These are phyloP conservation scores for Chlorella sp. DNA, from an alignment of 139 green algal species.

Conservation along the genomic window DNA sequence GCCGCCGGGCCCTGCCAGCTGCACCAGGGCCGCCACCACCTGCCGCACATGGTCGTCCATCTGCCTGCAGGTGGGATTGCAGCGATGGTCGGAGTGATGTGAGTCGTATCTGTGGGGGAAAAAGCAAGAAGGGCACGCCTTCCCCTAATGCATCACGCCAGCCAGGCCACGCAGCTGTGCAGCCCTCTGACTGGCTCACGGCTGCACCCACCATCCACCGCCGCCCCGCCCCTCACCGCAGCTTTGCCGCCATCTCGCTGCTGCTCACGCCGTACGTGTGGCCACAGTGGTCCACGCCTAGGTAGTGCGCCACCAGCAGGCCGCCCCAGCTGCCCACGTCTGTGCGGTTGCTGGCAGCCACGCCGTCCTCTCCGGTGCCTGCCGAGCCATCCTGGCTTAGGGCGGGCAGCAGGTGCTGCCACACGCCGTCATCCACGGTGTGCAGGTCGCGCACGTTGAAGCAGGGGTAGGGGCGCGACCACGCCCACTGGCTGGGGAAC, in stretches of 20 bases:
- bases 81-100: too few relatives aligned
- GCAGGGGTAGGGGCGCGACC: constrained; percentile 82
- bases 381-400: constrained; percentile 18
- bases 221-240: constrained; percentile 44
- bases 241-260: constrained; percentile 82
- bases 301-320: constrained; percentile 91
- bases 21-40: constrained; percentile 54
- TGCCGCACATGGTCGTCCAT: constrained; percentile 76
- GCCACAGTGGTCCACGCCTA: constrained; percentile 95
- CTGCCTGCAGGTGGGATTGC: constrained; percentile 51
- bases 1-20: constrained; percentile 44
- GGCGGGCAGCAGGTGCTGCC: constrained; percentile 54
- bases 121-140: too few relatives aligned
- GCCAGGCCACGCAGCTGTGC: too few relatives aligned
- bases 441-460: constrained; percentile 95
- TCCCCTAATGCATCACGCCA: too few relatives aligned
- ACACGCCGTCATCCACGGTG: constrained; percentile 94
- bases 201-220: not conserved
- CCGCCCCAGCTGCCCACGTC: constrained; percentile 73
- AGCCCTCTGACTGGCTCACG: too few relatives aligned
- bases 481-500: constrained; percentile 66
- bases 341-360: not conserved
- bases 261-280: constrained; percentile 82
- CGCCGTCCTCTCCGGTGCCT: too few relatives aligned
- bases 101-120: too few relatives aligned